phyloP scores from a whole-genome alignment of 805 yeast genomes.

The Zygoascus bituminiphila region DNA sequence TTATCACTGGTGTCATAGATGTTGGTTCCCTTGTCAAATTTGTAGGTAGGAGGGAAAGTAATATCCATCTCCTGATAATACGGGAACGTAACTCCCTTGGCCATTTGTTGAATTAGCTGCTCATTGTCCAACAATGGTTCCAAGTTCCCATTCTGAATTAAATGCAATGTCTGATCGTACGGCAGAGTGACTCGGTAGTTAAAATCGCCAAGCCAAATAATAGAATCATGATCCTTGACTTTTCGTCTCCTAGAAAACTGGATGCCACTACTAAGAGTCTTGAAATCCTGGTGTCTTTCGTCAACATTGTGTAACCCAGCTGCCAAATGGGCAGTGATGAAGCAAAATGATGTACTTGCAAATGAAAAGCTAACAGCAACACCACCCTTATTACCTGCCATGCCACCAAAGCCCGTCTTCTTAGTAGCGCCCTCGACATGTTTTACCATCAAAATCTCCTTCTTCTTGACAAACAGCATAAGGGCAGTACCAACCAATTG shows the following conservation, averaged over 20 bases:
- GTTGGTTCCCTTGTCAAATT: conserved; percentile 77
- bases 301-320: conserved; percentile 79
- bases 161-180: conserved; percentile 63
- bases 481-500: conserved; percentile 87
- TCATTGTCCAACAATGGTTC: conserved; percentile 56
- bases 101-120: conserved; percentile 72
- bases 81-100: conserved; percentile 60
- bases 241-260: conserved; percentile 68
- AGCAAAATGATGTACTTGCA: conserved; percentile 72
- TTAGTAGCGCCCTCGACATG: conserved; percentile 92
- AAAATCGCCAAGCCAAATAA: conserved; percentile 92
- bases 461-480: conserved; percentile 58
- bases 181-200: conserved; percentile 69
- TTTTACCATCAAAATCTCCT: conserved; percentile 52
- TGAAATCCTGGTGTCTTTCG: conserved; percentile 82
- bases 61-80: conserved; percentile 71
- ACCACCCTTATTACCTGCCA: conserved; percentile 95
- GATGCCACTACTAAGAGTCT: conserved; percentile 65
- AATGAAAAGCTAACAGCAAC: conserved; percentile 83
- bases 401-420: conserved; percentile 94
- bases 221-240: conserved; percentile 76
- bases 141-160: conserved; percentile 40
- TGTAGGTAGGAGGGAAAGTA: conserved; percentile 82
- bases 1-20: conserved; percentile 85
- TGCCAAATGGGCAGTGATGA: conserved; percentile 86